Evolutionary conservation across 192 early-diverging fungal species (phyloP).

Genomic region (Oehlia diaphana): DNA sequence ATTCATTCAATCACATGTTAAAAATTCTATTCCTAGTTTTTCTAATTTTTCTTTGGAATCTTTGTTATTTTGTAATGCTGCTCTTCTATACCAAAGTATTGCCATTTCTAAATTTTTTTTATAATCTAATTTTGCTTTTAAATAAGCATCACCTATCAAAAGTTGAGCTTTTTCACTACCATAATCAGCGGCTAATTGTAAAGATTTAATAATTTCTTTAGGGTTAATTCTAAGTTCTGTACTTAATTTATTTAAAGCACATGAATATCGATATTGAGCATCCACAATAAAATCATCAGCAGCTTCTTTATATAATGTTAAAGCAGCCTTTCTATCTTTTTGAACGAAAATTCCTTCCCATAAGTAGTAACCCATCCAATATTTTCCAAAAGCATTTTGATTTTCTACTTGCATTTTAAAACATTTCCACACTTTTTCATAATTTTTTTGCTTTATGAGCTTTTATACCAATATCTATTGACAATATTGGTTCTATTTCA

Average conservation of each 20-base stretch:
- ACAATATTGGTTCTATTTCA: not conserved
- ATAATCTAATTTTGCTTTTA: too few relatives aligned
- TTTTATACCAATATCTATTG: constrained; percentile 13
- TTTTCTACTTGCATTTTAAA: not conserved
- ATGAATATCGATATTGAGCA: not conserved
- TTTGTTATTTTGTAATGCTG: too few relatives aligned
- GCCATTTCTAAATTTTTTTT: too few relatives aligned
- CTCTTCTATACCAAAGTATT: too few relatives aligned
- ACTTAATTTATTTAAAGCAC: not conserved
- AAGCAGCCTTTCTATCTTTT: not conserved
- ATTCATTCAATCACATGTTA: too few relatives aligned
- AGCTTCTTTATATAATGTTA: not conserved
- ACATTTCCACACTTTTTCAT: constrained; percentile 4
- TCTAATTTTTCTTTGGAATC: too few relatives aligned
- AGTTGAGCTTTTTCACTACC: too few relatives aligned
- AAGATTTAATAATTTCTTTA: too few relatives aligned
- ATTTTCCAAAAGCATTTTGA: not conserved
- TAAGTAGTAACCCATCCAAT: not conserved
- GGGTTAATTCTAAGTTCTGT: too few relatives aligned
- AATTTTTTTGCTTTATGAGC: not conserved
- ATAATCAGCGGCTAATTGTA: too few relatives aligned
- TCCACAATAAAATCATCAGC: not conserved
- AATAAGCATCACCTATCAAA: too few relatives aligned
- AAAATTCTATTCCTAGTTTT: too few relatives aligned
- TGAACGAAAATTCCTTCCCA: not conserved